Evolutionary conservation across 2,329 filamentous ascomycete genomes (phyloP), one percentile per base, ranked within the genome.

Genomic region (Dothidotthia symphoricarpi): DNA sequence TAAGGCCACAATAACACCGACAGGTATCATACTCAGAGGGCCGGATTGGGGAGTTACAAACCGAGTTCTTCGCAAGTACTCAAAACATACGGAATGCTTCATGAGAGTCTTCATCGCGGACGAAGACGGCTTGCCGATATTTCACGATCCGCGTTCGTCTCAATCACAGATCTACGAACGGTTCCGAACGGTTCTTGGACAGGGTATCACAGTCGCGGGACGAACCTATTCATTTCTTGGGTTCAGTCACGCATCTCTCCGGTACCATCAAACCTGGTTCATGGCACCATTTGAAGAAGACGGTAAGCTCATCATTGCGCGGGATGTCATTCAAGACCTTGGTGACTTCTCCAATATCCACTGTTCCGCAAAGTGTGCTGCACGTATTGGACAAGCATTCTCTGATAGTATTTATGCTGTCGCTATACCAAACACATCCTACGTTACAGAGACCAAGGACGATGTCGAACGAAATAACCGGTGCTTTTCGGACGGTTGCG

Each of bases 401-500:
- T 88, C 86, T 0, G 86, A 94, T 49, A 94, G 87, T 0, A 78
- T 83, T 0, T 81, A 76, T 19, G 78, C 84, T 0, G 68, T 90
- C 83, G 11, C 53, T 57, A 14, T 49, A 41, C 4, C 47, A 65
- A 67, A 35, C 82, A 0, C 79, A 79, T 2, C 81, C 74, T 28
- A 45, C n/a, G 47, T 54, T 3, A 45, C 39, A 61, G 35, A 51
- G 15, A 1, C 51, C 62, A 73, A 82, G 0, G 47, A 58, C 0
- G 81, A 86, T 41, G 69, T 87, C 1, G 69, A 75, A 41, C 59
- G 63, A n/a, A 76, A 75, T 9, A 69, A 64, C 0, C 75, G 81
- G 4, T 74, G 82, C 0, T 94, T 93, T 59, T 89, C 84, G 43
- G 88, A 93, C 56, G 88, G 88, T 1, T 83, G 87, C 1, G 88